phyloP scores from a whole-genome alignment of 2,329 filamentous ascomycete species.

The Penicillium sp. region DNA sequence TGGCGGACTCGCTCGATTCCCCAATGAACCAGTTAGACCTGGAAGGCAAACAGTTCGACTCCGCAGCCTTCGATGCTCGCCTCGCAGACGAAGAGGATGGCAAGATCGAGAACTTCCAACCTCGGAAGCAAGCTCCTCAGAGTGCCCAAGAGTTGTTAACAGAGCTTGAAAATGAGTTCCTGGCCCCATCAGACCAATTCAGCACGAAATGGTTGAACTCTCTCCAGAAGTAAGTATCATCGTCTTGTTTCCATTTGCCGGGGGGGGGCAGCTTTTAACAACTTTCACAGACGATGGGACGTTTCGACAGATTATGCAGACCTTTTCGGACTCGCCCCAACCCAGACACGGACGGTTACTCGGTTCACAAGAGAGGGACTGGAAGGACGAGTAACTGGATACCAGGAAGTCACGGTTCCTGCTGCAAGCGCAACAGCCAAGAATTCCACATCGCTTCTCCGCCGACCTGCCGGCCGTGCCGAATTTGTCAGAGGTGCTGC shows the following conservation, averaged over 20 bases:
- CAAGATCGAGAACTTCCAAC: conserved; percentile 34
- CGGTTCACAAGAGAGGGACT: conserved; percentile 88
- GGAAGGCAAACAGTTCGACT: conserved; percentile 22
- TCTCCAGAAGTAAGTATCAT: conserved; percentile 66
- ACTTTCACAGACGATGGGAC: conserved; percentile 66
- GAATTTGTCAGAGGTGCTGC: conserved; percentile 92
- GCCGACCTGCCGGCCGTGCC: conserved; percentile 80
- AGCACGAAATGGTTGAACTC: conserved; percentile 82
- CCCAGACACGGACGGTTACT: conserved; percentile 91
- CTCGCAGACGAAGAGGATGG: conserved; percentile 32
- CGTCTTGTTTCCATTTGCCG: conserved; percentile 5
- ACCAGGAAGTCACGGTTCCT: conserved; percentile 89
- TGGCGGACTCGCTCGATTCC: conserved; percentile 28
- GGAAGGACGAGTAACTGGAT: conserved; percentile 88
- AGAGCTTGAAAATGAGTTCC: conserved; percentile 71
- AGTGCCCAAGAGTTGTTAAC: conserved; percentile 61
- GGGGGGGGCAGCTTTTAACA: conserved; percentile 8
- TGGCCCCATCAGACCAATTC: conserved; percentile 77
- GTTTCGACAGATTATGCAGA: conserved; percentile 74
- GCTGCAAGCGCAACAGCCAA: conserved; percentile 88
- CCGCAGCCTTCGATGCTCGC: conserved; percentile 28
- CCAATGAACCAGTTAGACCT: conserved; percentile 31
- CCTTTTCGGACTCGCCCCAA: conserved; percentile 81
- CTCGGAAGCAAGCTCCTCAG: conserved; percentile 48
- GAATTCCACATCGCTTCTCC: conserved; percentile 83